Evolutionary conservation across 305 asterid genomes (phyloP).

Genomic region (Andrographis paniculata): DNA sequence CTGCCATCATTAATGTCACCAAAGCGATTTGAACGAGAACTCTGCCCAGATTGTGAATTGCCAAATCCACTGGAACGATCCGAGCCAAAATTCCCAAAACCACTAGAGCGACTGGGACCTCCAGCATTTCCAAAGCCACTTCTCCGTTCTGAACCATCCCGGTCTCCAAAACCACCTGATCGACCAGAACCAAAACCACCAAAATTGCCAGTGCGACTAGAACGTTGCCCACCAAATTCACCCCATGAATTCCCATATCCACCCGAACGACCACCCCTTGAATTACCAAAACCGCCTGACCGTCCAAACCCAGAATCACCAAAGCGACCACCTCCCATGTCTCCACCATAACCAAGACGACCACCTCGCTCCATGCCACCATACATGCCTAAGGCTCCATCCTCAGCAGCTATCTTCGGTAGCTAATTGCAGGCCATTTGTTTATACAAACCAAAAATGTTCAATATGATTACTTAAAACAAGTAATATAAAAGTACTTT

Average conservation of each 20-base stretch:
- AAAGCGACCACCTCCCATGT: constrained; percentile 33
- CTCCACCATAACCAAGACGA: constrained; percentile 43
- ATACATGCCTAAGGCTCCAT: constrained; percentile 42
- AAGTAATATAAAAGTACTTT: too few relatives aligned
- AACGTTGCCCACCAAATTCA: constrained; percentile 32
- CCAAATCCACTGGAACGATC: constrained; percentile 36
- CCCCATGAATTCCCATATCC: constrained; percentile 34
- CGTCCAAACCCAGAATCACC: constrained; percentile 34
- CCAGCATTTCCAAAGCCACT: constrained; percentile 43
- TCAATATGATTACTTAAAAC: too few relatives aligned
- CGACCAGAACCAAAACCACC: constrained; percentile 48
- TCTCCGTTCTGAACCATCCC: constrained; percentile 30
- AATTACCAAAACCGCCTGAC: constrained; percentile 11
- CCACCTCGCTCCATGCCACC: constrained; percentile 38
- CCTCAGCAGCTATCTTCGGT: constrained; percentile 62
- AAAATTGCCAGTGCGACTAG: constrained; percentile 35
- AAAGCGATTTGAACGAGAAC: constrained; percentile 28
- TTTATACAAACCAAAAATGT: too few relatives aligned
- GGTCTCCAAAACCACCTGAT: constrained; percentile 42
- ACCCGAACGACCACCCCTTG: constrained; percentile 19
- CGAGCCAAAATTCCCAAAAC: constrained; percentile 40
- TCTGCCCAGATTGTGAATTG: constrained; percentile 18
- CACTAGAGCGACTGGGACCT: constrained; percentile 29
- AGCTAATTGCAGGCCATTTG: constrained; percentile 30
- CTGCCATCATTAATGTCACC: constrained; percentile 30